Conservation (phyloP, 352 stramenopile species). For the Bremia lactucae region DNA sequence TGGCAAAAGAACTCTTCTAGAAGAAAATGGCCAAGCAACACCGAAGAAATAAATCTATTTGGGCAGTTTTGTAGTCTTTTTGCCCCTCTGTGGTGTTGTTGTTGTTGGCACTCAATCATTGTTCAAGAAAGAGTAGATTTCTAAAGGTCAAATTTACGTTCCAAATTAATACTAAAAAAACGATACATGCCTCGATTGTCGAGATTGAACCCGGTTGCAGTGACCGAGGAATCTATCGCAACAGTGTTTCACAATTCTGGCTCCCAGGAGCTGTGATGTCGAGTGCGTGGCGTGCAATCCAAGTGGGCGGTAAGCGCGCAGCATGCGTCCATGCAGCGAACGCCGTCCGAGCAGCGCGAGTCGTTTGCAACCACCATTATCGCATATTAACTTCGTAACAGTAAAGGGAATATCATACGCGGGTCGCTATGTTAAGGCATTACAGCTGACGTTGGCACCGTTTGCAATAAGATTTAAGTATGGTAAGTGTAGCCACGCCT, state of each 20-base stretch:
- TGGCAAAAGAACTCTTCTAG: conserved; percentile 55
- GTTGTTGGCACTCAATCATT: conserved; percentile 14
- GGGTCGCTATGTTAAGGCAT: too few species aligned
- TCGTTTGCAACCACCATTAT: too few species aligned
- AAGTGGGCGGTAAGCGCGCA: conserved; percentile 34
- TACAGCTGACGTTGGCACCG: too few species aligned
- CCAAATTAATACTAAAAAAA: conserved; percentile 2
- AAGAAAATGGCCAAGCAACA: conserved; percentile 50
- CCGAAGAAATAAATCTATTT: conserved; percentile 24
- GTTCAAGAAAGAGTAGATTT: too few species aligned
- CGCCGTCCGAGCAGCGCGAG: too few species aligned
- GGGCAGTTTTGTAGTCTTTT: conserved; percentile 14
- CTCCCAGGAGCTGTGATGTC: conserved; percentile 30
- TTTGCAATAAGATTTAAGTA: conserved; percentile 43
- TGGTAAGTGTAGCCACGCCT: too few species aligned
- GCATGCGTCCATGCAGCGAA: neutral
- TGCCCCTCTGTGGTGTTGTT: conserved; percentile 11
- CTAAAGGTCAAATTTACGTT: conserved; percentile 9
- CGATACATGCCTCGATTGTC: neutral
- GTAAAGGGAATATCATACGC: too few species aligned
- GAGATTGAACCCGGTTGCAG: neutral
- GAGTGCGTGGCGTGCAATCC: conserved; percentile 50
- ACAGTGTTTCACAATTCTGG: neutral
- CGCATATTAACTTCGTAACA: too few species aligned
- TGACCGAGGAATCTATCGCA: neutral